Evolutionary conservation across 108 stramenopile genomes (phyloP), one percentile per base, ranked within the genome.

Genomic region (Epipyxis sp.): DNA sequence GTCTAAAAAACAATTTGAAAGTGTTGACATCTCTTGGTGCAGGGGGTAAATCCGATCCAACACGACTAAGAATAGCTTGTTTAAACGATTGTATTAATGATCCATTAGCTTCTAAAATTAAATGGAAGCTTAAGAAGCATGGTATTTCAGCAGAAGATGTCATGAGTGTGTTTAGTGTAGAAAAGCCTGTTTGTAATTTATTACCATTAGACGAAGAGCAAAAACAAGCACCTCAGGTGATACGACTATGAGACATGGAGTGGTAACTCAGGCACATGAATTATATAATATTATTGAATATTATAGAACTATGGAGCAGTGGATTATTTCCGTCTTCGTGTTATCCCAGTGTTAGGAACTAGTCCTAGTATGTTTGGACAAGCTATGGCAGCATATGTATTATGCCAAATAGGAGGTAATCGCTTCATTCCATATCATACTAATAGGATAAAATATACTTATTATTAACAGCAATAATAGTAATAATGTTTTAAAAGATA

Each of bases 281-380:
- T 16, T 57, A 57, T 25, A 25, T 57, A 25, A 16, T 16, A 25
- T 57, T 16, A 25, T 57, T 57, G 54, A 20, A 25, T 57, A 25
- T 57, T 57, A 25, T 57, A 90, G 69, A 87, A 94, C 43, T 97
- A 94, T 86, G 97, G 97, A 35, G 92, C 93, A 1, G 91, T 97
- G 59, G 81, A 81, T 16, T 91, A 92, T 32, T 94, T 98, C 90
- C 83, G 97, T 40, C 90, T 98, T n/a, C 91, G 97, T 1, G 93
- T 98, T 39, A 77, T 98, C 40, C 97, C 97, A 0, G 97, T 98
- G 0, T 81, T 98, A 43, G 97, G 97, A 10, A 94, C 97, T 2
- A 87, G 93, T 84, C 97, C 97, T 16, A 94, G 95, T 41, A 91
- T 98, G 68, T 95, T 97, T 91, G 97, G 97, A 61, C 94, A 94